phyloP scores from a whole-genome alignment of 441 rosid genomes.

The Syzygium malaccense region DNA sequence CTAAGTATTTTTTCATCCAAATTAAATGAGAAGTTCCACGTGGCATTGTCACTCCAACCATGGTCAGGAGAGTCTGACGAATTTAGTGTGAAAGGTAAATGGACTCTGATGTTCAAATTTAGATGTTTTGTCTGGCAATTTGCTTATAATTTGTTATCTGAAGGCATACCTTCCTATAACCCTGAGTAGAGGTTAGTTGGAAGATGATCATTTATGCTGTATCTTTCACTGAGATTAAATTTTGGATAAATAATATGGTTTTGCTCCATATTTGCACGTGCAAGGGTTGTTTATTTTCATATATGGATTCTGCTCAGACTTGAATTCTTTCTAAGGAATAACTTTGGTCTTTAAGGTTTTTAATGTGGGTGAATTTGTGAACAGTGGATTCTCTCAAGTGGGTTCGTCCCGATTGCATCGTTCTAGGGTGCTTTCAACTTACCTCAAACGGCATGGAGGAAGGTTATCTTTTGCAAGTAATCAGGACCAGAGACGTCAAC shows the following conservation, averaged over 20 bases:
- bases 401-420: conserved; percentile 65
- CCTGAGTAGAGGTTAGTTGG: neutral
- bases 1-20: conserved; percentile 62
- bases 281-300: neutral
- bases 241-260: neutral
- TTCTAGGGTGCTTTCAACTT: conserved; percentile 70
- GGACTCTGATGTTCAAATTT: neutral
- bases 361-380: neutral
- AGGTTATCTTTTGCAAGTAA: conserved; percentile 68
- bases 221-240: neutral
- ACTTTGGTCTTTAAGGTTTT: neutral
- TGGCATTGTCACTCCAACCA: conserved; percentile 46
- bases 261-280: neutral
- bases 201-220: neutral
- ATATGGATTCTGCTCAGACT: neutral
- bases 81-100: conserved; percentile 56
- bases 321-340: neutral
- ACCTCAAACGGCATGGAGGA: conserved; percentile 61
- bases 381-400: conserved; percentile 93
- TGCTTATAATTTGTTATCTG: neutral
- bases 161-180: neutral
- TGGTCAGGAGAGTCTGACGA: conserved; percentile 48
- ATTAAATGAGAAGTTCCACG: conserved; percentile 44
- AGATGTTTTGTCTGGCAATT: neutral
- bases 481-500: conserved; percentile 64